Evolutionary conservation across 345 rosid genomes (phyloP).

Genomic region (Rhodomyrtus tomentosa): DNA sequence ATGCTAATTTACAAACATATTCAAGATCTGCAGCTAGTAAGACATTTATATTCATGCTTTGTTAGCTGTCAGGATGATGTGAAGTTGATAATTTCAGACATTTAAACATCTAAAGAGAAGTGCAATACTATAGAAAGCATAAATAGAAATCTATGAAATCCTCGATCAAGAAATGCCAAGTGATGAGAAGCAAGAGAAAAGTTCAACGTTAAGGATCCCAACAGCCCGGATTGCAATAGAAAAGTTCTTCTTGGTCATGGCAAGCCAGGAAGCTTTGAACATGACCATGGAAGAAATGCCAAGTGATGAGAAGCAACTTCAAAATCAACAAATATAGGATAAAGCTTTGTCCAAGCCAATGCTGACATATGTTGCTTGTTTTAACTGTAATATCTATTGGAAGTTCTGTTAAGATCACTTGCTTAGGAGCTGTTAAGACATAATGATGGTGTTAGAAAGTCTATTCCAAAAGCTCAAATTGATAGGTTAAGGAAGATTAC

Average conservation of each 20-base stretch:
- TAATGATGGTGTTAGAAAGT: not conserved
- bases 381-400: slow-evolving; percentile 36
- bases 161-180: too few species aligned
- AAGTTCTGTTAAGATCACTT: slow-evolving; percentile 24
- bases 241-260: slow-evolving; percentile 34
- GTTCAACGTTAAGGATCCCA: slow-evolving; percentile 42
- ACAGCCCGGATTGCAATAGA: slow-evolving; percentile 43
- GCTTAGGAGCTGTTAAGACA: not conserved
- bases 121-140: too few species aligned
- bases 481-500: too few species aligned
- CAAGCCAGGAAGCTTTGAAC: slow-evolving; percentile 19
- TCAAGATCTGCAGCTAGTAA: too few species aligned
- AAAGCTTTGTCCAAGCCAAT: slow-evolving; percentile 41
- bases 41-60: too few species aligned
- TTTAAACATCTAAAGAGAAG: too few species aligned
- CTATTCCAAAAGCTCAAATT: too few species aligned
- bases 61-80: too few species aligned
- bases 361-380: slow-evolving; percentile 41
- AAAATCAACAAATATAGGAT: slow-evolving; percentile 25
- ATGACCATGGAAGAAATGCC: slow-evolving; percentile 45
- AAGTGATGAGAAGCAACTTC: slow-evolving; percentile 24
- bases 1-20: too few species aligned
- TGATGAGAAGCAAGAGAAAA: too few species aligned
- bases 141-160: too few species aligned
- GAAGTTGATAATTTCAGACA: too few species aligned